Evolutionary conservation across 345 rosid genomes (phyloP).

Genomic region (Fremontodendron californicum): DNA sequence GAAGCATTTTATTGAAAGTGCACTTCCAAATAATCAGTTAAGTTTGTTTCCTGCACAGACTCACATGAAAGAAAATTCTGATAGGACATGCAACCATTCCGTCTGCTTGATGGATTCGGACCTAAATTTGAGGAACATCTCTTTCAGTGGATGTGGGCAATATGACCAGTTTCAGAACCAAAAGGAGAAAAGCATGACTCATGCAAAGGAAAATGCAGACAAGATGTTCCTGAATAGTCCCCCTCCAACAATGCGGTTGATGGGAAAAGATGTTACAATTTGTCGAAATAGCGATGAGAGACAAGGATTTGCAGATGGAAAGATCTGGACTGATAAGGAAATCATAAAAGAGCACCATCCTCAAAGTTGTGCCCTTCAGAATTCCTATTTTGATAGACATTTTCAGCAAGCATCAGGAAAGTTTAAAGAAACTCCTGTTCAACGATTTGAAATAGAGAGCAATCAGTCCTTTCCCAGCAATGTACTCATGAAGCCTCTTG

Average conservation of each 20-base stretch:
- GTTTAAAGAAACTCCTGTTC: slow-evolving; percentile 22
- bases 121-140: slow-evolving; percentile 20
- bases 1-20: slow-evolving; percentile 23
- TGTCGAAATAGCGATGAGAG: slow-evolving; percentile 32
- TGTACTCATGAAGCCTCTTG: slow-evolving; percentile 16
- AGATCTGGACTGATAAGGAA: slow-evolving; percentile 43
- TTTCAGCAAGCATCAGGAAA: slow-evolving; percentile 26
- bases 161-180: slow-evolving; percentile 22
- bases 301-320: slow-evolving; percentile 30
- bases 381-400: slow-evolving; percentile 16
- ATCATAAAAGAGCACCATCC: slow-evolving; percentile 34
- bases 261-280: slow-evolving; percentile 71
- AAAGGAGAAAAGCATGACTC: slow-evolving; percentile 18
- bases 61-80: slow-evolving; percentile 21
- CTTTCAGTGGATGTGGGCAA: slow-evolving; percentile 20
- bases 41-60: slow-evolving; percentile 27
- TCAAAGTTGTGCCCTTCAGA: slow-evolving; percentile 2
- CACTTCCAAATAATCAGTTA: slow-evolving; percentile 23
- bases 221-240: slow-evolving; percentile 23
- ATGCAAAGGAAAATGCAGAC: slow-evolving; percentile 20
- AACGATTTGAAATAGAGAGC: slow-evolving; percentile 21
- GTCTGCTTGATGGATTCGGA: slow-evolving; percentile 26
- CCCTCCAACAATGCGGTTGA: slow-evolving; percentile 57
- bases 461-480: slow-evolving; percentile 13
- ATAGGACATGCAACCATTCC: slow-evolving; percentile 20